These are phyloP conservation scores for Lotus japonicus DNA, from an alignment of 306 rosid species.

Conservation along the genomic window DNA sequence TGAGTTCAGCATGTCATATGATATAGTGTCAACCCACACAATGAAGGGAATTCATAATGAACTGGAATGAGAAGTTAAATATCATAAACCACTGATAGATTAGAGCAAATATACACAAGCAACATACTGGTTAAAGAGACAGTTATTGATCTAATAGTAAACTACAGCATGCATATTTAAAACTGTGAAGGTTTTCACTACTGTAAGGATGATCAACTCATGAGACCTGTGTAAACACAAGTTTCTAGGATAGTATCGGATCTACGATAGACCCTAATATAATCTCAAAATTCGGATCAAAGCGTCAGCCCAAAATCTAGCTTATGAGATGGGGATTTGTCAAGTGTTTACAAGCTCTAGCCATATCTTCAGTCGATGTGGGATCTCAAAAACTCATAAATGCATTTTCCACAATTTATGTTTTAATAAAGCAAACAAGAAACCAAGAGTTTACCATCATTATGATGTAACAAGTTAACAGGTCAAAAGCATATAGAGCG, in stretches of 20 bases:
- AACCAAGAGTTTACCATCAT: background rate
- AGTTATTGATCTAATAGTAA: background rate
- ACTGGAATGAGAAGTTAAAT: slow-evolving; percentile 1
- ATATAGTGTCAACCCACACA: background rate
- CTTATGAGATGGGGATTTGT: no score
- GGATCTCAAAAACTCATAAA: background rate
- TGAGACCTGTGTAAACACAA: background rate
- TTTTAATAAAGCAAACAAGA: background rate
- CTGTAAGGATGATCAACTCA: background rate
- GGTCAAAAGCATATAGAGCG: background rate
- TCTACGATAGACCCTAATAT: no score
- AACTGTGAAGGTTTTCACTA: background rate
- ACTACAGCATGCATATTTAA: slow-evolving; percentile 1
- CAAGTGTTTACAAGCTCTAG: no score
- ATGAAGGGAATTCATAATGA: background rate
- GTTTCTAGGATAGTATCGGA: no score
- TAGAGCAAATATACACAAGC: slow-evolving; percentile 13
- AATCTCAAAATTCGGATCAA: no score
- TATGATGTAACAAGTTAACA: background rate
- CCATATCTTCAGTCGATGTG: background rate
- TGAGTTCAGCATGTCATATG: slow-evolving; percentile 23
- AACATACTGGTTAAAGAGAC: background rate
- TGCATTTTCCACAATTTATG: background rate
- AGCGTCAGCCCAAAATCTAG: no score
- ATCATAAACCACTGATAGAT: background rate